Evolutionary conservation across 805 yeast genomes (phyloP), one percentile per base, ranked within the genome.

Genomic region (Geotrichum ghanense): DNA sequence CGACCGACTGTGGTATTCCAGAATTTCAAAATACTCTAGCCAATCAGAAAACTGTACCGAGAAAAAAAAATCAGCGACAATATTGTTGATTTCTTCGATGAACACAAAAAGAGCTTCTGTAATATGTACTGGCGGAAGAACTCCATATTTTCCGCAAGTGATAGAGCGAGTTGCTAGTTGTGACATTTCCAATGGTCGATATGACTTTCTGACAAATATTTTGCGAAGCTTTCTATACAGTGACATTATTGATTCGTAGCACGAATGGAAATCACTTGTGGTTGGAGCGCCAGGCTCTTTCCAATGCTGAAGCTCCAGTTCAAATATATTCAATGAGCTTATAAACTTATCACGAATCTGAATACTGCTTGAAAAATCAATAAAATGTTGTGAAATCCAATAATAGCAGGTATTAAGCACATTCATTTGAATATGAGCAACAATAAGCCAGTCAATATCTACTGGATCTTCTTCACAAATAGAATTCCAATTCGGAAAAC

Each of bases 401-500:
- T 81, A 73, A 41, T 78, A 72, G 48, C 87, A 66, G 0, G 87
- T 85, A 58, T 85, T 92, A 50, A 88, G 67, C 24, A 88, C 78
- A 37, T 94, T 94, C 34, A 83, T 70, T 58, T 88, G 92, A 40
- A 89, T 83, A 57, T 81, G 86, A 10, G 83, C 79, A 41, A 85
- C 79, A 47, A 78, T 72, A 41, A 73, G 73, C 72, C 81, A 79
- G 54, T 81, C 83, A 26, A 82, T 69, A 2, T 73, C 73, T 0
- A 68, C 67, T 3, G 64, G 45, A 6, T 58, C 45, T 6, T 64
- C 51, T 17, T 51, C 53, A 17, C 52, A 44, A 12, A 39, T 47
- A 3, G 51, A 44, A 14, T 53, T 57, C 61, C 60, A 56, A 42
- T 48, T 48, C 6, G 60, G 62, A 43, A 50, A 55, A 31, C 19